A percentile compares a stretch with the other conserved stretches of the same genome.
Conservation (phyloP, 192 early-diverging fungal species). For the Umbelopsis vinacea region DNA sequence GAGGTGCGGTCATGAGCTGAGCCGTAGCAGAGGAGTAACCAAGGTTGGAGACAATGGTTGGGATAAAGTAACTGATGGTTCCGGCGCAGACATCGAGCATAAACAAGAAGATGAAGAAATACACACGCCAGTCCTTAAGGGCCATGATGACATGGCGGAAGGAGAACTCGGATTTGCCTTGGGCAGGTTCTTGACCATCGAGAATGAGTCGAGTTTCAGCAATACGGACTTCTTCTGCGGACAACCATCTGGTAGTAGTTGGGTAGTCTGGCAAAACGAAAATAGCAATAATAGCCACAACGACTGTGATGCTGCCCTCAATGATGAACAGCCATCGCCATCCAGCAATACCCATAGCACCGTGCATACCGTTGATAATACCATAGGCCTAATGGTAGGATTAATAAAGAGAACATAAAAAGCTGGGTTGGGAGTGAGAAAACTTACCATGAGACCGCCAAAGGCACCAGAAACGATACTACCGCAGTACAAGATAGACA, state of each 20-base stretch:
- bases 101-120: slow-evolving; percentile 2
- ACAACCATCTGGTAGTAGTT: slow-evolving; percentile 57
- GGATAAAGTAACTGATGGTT: slow-evolving; percentile 34
- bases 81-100: slow-evolving; percentile 5
- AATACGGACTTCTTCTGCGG: slow-evolving; percentile 50
- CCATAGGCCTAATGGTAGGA: slow-evolving; percentile 18
- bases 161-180: background rate
- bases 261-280: slow-evolving; percentile 60
- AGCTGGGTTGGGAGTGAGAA: background rate
- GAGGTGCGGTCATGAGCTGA: slow-evolving; percentile 46
- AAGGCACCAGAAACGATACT: slow-evolving; percentile 29
- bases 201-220: slow-evolving; percentile 47
- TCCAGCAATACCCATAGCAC: slow-evolving; percentile 43
- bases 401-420: background rate
- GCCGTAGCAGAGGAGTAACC: slow-evolving; percentile 43
- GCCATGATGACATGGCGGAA: background rate
- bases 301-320: slow-evolving; percentile 59
- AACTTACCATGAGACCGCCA: slow-evolving; percentile 33
- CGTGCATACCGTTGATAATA: slow-evolving; percentile 57
- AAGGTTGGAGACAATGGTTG: slow-evolving; percentile 45
- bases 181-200: slow-evolving; percentile 2
- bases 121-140: slow-evolving; percentile 3
- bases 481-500: slow-evolving; percentile 46
- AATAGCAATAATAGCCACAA: slow-evolving; percentile 42
- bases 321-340: slow-evolving; percentile 62